Base-by-base conservation (phyloP, 345 rosid species). In the Linum trigynum region DNA sequence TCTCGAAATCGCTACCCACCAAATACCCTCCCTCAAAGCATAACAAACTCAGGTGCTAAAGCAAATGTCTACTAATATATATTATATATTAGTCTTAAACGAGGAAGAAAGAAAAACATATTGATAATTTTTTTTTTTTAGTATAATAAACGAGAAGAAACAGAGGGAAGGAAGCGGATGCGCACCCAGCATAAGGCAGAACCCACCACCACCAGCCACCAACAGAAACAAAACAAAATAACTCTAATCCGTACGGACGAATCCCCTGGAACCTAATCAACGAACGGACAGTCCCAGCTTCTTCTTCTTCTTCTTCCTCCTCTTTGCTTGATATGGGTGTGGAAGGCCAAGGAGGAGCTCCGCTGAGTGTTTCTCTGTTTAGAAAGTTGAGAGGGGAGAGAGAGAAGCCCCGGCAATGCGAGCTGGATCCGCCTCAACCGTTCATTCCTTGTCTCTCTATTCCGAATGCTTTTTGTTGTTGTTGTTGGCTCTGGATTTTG, bases 221-320 rank as follows among this genome's bases (percentile, higher is more conserved):
- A 5, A 36, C 50, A 17, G 3, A 23, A 38, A 12, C 3, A 15
- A 64, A 40, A 55, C 39, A 50, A 61, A 66, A 65, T 38, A 74
- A 57, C 60, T 62, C 14, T 57, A 73, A 73, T 70, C 37, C 40
- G 65, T 55, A 68, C 58, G 70, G 64, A 57, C 56, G 11, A 66
- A 17, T 41, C 37, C 43, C 35, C 32, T 23, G 32, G 32, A 23
- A 23, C 32, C 32, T 23, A 23, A 23, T 23, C 32, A 23, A 23
- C 32, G 32, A 23, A 23, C 32, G 32, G 32, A 23, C 32, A 23
- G 32, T 23, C 32, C 32, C 32, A 23, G 32, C 32, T 23, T 23
- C 32, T 23, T 23, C 32, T 23, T 23, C 32, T 23, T 23, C 32
- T 23, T 23, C 32, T 23, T 23, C 32, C 1, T 23, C 32, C 32